Percentiles rank a stretch among this genome's conserved stretches.
Conservation (phyloP, 2,329 filamentous ascomycete species). For the Metarhizium robertsii region DNA sequence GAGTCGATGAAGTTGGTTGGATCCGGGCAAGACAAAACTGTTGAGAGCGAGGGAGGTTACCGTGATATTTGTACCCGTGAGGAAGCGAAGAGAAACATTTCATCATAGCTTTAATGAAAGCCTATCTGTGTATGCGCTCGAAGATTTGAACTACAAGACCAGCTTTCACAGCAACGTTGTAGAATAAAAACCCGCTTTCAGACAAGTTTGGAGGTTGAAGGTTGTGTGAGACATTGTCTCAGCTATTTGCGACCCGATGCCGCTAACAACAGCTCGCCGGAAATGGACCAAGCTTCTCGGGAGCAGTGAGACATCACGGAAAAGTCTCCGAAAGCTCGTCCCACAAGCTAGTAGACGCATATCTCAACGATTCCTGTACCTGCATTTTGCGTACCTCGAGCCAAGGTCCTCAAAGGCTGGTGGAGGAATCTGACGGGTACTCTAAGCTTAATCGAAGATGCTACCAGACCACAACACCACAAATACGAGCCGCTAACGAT, state of each 20-base stretch:
- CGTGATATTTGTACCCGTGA: neutral
- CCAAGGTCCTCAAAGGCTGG: neutral
- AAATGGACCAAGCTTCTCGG: neutral
- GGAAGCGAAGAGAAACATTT: neutral
- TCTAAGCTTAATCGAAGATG: neutral
- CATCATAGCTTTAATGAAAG: neutral
- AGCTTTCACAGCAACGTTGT: neutral
- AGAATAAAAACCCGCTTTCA: neutral
- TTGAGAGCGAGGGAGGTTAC: neutral
- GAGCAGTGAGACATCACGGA: neutral
- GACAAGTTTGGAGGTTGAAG: neutral
- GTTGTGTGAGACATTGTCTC: neutral
- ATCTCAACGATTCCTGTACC: neutral
- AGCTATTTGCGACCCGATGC: neutral
- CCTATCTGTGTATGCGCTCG: neutral
- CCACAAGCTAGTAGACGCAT: neutral
- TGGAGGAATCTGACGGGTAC: neutral
- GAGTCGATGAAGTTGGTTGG: conserved; percentile 10
- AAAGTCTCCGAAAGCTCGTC: neutral
- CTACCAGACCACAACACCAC: neutral
- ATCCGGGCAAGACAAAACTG: neutral
- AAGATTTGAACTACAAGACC: neutral
- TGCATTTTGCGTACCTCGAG: neutral
- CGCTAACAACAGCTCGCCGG: neutral
- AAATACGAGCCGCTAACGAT: neutral